These are phyloP conservation scores for Bromus sterilis DNA, from an alignment of 176 grass and related monocot species.

Conservation along the genomic window DNA sequence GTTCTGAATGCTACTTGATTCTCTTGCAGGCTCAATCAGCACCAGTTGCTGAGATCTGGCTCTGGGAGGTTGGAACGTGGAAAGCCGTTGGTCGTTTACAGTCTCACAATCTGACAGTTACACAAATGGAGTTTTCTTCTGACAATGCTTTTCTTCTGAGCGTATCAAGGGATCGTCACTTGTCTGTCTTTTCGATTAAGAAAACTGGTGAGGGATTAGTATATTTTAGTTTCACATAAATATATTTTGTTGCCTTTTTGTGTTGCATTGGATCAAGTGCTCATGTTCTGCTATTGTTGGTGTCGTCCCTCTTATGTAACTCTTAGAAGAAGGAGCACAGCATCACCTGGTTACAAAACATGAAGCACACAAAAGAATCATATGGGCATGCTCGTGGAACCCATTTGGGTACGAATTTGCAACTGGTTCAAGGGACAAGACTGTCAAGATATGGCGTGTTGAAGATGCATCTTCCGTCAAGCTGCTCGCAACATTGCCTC, in stretches of 20 bases:
- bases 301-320: conserved; percentile 7
- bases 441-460: conserved; percentile 83
- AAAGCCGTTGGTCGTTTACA: conserved; percentile 74
- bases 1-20: not conserved
- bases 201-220: conserved; percentile 40
- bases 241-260: not conserved
- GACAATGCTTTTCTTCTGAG: conserved; percentile 72
- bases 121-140: conserved; percentile 85
- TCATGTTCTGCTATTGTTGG: conserved; percentile 8
- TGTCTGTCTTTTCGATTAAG: conserved; percentile 60
- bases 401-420: conserved; percentile 84
- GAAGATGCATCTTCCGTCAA: conserved; percentile 56
- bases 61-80: conserved; percentile 97
- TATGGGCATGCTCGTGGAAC: conserved; percentile 97
- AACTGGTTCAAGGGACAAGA: conserved; percentile 95
- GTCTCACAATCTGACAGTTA: conserved; percentile 90
- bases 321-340: conserved; percentile 38
- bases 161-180: conserved; percentile 85
- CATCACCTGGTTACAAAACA: conserved; percentile 58
- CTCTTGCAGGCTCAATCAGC: conserved; percentile 65
- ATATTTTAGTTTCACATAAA: not conserved
- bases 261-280: not conserved
- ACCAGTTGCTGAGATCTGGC: conserved; percentile 77
- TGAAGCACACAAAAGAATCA: conserved; percentile 94
- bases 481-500: conserved; percentile 59